These are phyloP conservation scores for Flaveria linearis DNA, from an alignment of 129 eudicot species.

Conservation along the genomic window DNA sequence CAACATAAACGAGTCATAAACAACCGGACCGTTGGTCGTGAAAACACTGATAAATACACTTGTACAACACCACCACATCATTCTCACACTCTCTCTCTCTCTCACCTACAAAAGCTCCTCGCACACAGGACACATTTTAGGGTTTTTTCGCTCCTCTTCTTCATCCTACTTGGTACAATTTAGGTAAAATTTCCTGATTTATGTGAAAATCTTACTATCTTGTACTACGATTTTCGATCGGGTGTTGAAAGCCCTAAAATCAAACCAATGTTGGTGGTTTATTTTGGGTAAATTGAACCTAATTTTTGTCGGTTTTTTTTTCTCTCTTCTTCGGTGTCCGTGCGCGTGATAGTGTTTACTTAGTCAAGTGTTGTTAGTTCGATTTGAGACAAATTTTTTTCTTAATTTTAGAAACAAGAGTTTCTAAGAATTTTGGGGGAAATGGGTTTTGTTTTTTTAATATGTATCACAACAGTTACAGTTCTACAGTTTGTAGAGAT, in stretches of 20 bases:
- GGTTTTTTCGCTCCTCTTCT: constrained; percentile 25
- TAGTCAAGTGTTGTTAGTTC: constrained; percentile 10
- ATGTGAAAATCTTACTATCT: not conserved
- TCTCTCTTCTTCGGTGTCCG: not conserved
- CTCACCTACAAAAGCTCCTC: constrained; percentile 19
- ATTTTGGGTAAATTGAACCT: not conserved
- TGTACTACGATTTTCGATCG: not conserved
- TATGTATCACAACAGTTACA: constrained; percentile 6
- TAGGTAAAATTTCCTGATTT: constrained; percentile 15
- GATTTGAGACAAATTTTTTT: not conserved
- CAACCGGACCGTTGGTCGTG: too few relatives aligned
- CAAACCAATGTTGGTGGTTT: constrained; percentile 22
- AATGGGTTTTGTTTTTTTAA: constrained; percentile 1
- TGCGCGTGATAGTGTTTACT: not conserved
- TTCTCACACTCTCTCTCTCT: constrained; percentile 12
- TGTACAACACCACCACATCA: constrained; percentile 22
- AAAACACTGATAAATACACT: not conserved
- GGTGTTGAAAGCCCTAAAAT: constrained; percentile 29
- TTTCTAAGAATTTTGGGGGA: not conserved
- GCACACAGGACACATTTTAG: not conserved
- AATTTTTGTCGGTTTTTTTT: not conserved
- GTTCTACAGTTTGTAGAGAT: not conserved
- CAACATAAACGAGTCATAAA: too few relatives aligned
- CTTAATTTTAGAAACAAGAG: not conserved
- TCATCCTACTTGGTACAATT: not conserved